Percentiles rank a stretch among this genome's conserved stretches.
Conservation (phyloP, 73 alveolate species). For the Tetrahymena elliotti region DNA sequence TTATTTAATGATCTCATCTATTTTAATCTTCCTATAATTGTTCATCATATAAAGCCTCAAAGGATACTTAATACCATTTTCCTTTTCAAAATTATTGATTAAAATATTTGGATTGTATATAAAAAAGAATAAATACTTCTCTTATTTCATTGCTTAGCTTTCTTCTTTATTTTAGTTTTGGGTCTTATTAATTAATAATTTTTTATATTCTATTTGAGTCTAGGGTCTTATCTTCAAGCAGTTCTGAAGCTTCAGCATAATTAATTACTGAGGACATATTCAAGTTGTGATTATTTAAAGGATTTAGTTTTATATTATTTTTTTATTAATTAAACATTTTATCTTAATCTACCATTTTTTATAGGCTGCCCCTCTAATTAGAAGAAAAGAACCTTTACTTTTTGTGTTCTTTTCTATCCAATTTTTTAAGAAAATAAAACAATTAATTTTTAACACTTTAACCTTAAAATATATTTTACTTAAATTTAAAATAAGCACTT, state of each 20-base stretch:
- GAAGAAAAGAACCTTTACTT: background rate
- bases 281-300: background rate
- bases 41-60: background rate
- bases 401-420: background rate
- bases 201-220: background rate
- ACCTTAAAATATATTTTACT: background rate
- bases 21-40: background rate
- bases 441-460: too few species aligned
- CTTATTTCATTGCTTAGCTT: background rate
- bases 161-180: background rate
- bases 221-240: background rate
- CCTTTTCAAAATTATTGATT: background rate
- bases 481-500: background rate
- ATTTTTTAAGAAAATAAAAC: too few species aligned
- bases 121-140: background rate
- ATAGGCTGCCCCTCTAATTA: background rate
- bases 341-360: background rate
- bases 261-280: background rate
- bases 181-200: background rate
- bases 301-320: background rate
- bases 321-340: background rate
- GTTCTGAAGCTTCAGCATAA: background rate
- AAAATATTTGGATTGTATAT: background rate
- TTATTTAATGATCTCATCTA: background rate
- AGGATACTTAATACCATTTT: background rate